Percentiles rank a stretch among this genome's conserved stretches.
Evolutionary conservation across 106 monocot genomes (phyloP).

Genomic region (Dioscorea dumetorum): DNA sequence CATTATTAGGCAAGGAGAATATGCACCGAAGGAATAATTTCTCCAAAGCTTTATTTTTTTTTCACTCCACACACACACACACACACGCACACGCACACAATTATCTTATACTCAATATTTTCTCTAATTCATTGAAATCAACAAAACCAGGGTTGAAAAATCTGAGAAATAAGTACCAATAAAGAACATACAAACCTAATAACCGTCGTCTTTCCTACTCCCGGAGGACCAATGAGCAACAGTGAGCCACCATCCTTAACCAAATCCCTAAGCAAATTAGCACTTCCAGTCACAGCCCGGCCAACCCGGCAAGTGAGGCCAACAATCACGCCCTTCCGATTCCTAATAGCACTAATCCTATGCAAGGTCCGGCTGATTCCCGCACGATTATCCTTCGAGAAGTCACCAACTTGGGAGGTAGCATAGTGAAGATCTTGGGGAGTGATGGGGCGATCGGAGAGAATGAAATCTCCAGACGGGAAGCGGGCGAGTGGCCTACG

Average conservation of each 20-base stretch:
- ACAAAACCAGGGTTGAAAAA: too few species aligned
- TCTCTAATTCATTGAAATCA: too few species aligned
- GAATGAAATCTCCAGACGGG: conserved; percentile 84
- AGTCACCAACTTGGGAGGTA: conserved; percentile 63
- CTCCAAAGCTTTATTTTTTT: too few species aligned
- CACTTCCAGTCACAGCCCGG: conserved; percentile 63
- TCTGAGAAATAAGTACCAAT: too few species aligned
- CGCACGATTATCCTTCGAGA: conserved; percentile 62
- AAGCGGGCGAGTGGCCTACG: conserved; percentile 76
- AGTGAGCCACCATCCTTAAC: conserved; percentile 65
- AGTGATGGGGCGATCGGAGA: conserved; percentile 62
- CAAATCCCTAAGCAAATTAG: conserved; percentile 64
- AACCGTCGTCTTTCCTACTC: conserved; percentile 85
- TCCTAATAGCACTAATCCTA: conserved; percentile 73
- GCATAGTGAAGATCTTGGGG: conserved; percentile 48
- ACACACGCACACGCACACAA: too few species aligned
- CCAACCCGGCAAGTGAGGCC: conserved; percentile 89
- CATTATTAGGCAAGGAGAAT: too few species aligned
- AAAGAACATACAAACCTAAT: conserved; percentile 41
- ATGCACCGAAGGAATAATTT: too few species aligned
- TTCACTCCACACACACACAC: too few species aligned
- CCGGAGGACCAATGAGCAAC: conserved; percentile 85
- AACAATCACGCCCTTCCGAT: conserved; percentile 61
- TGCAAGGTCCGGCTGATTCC: conserved; percentile 87
- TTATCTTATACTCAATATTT: too few species aligned